Base-by-base conservation (phyloP, 2,329 filamentous ascomycete genomes). In the Apiospora saccharicola region DNA sequence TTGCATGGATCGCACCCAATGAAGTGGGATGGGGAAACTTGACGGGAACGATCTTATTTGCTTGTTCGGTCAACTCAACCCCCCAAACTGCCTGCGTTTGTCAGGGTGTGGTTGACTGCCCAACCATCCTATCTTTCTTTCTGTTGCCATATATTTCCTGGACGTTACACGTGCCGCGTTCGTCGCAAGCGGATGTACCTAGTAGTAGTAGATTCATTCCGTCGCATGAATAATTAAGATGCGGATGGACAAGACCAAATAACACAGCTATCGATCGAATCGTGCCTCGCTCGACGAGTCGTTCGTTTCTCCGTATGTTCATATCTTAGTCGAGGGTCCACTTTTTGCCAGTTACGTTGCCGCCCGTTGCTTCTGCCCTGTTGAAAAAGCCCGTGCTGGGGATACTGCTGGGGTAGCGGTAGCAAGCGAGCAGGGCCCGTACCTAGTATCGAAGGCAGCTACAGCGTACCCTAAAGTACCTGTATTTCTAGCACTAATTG, bases 21-120 rank as follows among this genome's bases (percentile, higher is more conserved):
- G 57, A 41, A n/a, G 57, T 37, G 34, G 57, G 19, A 37, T 64
- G 57, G 57, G 53, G 53, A 22, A 61, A 57, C 14, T 16, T 57
- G 51, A 61, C 57, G 57, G 57, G 57, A 64, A 37, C 57, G 57
- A 64, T 64, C 34, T 64, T 64, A 64, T 41, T 64, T 64, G 57
- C 34, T 64, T 41, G 10, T 64, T 41, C 34, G 34, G 53, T 61
- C 53, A 37, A 64, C 30, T 64, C 57, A 41, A 30, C 10, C 46
- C 24, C 16, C 51, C 24, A 24, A 57, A 57, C 51, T 13, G 51
- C n/a, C 4, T 41, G 30, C 30, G 57, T 64, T 64, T 64, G 57
- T 14, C 57, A 41, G 57, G 22, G 22, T n/a, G 26, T 30, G 30
- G 19, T 61, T 61, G 53, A 41, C 41, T 24, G 57, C 57, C 34